Evolutionary conservation across 1,284 basidiomycete species (phyloP).

Genomic region (Cerioporus squamosus): DNA sequence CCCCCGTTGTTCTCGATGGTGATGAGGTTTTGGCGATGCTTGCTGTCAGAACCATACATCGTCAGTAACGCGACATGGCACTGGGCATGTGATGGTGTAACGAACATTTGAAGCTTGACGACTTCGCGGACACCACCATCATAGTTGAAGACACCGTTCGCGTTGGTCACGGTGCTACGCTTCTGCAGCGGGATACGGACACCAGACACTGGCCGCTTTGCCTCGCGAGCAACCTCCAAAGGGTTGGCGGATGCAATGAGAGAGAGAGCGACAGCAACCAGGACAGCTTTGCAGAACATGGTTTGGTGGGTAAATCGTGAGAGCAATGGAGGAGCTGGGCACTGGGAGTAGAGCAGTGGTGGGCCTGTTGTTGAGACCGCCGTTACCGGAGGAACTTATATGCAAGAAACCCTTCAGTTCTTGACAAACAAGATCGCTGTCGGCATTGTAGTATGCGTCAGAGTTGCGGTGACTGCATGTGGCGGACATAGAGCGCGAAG

Average conservation of each 20-base stretch:
- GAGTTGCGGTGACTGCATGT: too few species aligned
- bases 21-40: constrained; percentile 26
- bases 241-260: constrained; percentile 27
- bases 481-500: too few species aligned
- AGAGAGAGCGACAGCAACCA: constrained; percentile 26
- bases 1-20: constrained; percentile 24
- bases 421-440: too few species aligned
- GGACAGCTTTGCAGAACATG: constrained; percentile 31
- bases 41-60: constrained; percentile 12
- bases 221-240: constrained; percentile 4
- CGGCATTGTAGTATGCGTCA: too few species aligned
- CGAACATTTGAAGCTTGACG: constrained; percentile 26
- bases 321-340: neutral
- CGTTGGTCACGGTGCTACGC: constrained; percentile 25
- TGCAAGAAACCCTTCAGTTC: too few species aligned
- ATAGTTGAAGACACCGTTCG: constrained; percentile 29
- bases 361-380: constrained; percentile 4
- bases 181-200: constrained; percentile 27
- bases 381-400: too few species aligned
- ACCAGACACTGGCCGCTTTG: neutral
- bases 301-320: neutral
- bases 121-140: constrained; percentile 21
- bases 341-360: constrained; percentile 2
- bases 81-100: neutral
- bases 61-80: neutral